These are phyloP conservation scores for Fraxinus albicans DNA, from an alignment of 305 asterid genomes.

Conservation along the genomic window DNA sequence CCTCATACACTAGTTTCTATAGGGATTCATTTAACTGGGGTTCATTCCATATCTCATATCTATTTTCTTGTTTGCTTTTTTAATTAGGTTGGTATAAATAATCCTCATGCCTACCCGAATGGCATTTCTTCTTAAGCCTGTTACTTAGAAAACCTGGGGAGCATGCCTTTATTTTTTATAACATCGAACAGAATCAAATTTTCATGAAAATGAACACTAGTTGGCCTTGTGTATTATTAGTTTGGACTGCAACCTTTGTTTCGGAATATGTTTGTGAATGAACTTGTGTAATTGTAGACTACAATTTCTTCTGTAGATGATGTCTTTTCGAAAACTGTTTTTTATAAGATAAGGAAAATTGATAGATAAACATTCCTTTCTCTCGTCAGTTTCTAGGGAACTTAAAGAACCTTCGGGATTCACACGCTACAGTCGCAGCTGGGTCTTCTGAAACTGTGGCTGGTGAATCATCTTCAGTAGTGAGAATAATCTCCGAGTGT, in stretches of 20 bases:
- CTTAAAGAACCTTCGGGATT: constrained; percentile 94
- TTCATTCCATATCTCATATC: no score
- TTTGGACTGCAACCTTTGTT: background rate
- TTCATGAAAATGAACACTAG: background rate
- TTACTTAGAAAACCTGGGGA: background rate
- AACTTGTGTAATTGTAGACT: background rate
- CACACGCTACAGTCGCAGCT: constrained; percentile 86
- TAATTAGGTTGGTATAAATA: background rate
- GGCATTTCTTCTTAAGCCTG: background rate
- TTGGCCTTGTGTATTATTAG: background rate
- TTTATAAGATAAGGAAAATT: background rate
- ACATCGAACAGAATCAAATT: background rate
- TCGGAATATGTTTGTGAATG: background rate
- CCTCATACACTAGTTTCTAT: no score
- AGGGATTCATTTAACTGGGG: no score
- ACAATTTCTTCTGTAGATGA: constrained; percentile 7
- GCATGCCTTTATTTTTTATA: background rate
- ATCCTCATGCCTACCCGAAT: background rate
- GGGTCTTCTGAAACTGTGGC: constrained; percentile 85
- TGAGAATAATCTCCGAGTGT: constrained; percentile 91
- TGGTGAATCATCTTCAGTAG: constrained; percentile 89
- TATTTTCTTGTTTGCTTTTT: background rate
- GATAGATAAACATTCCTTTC: background rate
- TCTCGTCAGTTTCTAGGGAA: constrained; percentile 76
- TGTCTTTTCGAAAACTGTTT: constrained; percentile 4